Evolutionary conservation across 768 basidiomycete species (phyloP), one percentile per base, ranked within the genome.

Genomic region (Daedaleopsis nitida): DNA sequence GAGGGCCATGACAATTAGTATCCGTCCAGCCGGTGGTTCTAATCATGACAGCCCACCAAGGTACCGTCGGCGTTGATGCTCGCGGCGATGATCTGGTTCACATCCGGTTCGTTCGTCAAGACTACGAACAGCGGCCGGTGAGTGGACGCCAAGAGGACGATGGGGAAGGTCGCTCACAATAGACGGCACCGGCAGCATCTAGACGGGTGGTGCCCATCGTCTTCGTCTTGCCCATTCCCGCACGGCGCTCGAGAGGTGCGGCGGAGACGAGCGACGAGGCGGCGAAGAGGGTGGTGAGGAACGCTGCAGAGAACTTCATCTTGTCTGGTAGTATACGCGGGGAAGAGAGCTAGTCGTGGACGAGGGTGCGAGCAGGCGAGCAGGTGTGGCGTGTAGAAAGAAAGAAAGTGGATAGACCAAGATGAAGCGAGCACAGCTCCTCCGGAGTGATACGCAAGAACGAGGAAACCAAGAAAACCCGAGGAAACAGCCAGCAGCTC

Each of bases 61-160:
- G 70, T 76, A 11, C 82, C 82, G 61, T 81, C 74, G 16, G 67
- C 47, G n/a, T 72, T 75, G 52, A 83, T 77, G 42, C 75, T 72
- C 16, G 78, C 75, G 1, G 80, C 73, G 34, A 83, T 71, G 42
- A 83, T 66, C 58, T 74, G 75, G 69, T 83, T 83, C 19, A 78
- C 79, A 37, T 65, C 63, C 5, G 78, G 76, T 52, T 82, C 79
- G 64, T 84, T 84, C 39, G 81, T 81, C 35, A 83, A 78, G 68
- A 83, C 82, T 84, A 57, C 27, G n/a, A 16, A 59, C 23, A 37
- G 27, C 27, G 27, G 27, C 39, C 34, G 60, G 60, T 50, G 4
- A n/a, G 23, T 17, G 6, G 17, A 27, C 19, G 34, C 17, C 53
- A 19, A 50, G 21, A 23, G 13, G 16, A 11, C n/a, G 14, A 14